phyloP scores from a whole-genome alignment of 1,284 basidiomycete genomes.

The Ustilago lituana region DNA sequence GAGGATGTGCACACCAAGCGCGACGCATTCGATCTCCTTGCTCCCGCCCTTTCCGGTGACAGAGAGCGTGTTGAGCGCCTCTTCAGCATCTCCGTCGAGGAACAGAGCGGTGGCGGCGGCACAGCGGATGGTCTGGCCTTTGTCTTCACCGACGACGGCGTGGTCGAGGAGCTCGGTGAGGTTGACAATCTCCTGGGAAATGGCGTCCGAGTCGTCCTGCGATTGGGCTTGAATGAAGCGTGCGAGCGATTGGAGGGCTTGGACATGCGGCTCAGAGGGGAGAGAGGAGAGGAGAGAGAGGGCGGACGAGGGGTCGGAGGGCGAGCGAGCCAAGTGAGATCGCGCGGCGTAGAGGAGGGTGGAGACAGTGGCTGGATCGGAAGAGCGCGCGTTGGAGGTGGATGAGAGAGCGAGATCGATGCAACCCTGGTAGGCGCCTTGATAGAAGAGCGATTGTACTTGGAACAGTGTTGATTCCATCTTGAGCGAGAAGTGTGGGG shows the following conservation, averaged over 20 bases:
- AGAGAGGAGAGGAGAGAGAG: constrained; percentile 49
- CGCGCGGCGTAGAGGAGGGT: constrained; percentile 62
- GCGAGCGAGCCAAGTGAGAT: constrained; percentile 54
- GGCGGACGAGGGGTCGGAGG: constrained; percentile 45
- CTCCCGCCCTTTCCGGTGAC: constrained; percentile 40
- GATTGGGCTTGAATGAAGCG: constrained; percentile 50
- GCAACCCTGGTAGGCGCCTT: constrained; percentile 63
- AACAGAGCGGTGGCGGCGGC: constrained; percentile 58
- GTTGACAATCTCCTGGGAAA: constrained; percentile 46
- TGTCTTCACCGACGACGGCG: constrained; percentile 51
- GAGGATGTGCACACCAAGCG: constrained; percentile 64
- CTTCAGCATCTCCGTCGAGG: constrained; percentile 54
- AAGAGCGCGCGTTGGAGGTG: constrained; percentile 30
- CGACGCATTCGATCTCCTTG: constrained; percentile 61
- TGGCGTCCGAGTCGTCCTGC: constrained; percentile 27
- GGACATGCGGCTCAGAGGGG: constrained; percentile 30
- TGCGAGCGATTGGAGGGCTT: constrained; percentile 55
- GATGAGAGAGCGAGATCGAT: constrained; percentile 50
- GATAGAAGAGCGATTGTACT: constrained; percentile 64
- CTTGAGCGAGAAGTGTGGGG: neutral
- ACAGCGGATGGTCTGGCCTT: constrained; percentile 48
- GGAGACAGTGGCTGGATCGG: constrained; percentile 34
- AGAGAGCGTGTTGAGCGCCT: constrained; percentile 59
- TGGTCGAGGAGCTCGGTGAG: constrained; percentile 61
- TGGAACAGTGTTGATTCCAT: constrained; percentile 56